These are phyloP conservation scores for Anisodus tanguticus DNA, from an alignment of 257 asterid genomes.

Conservation along the genomic window DNA sequence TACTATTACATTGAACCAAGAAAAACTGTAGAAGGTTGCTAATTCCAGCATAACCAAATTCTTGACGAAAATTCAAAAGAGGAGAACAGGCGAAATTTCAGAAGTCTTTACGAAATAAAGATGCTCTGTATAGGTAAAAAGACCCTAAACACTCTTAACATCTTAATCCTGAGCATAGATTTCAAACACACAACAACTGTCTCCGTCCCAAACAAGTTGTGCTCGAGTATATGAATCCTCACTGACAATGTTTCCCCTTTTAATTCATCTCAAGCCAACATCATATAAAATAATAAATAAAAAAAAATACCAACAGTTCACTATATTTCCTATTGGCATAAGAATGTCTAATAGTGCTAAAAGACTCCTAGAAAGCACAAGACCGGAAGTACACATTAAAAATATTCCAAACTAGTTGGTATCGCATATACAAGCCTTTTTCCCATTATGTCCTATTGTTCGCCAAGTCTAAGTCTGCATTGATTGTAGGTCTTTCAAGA, in stretches of 20 bases:
- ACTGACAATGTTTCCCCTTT: neutral
- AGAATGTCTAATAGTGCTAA: slow-evolving; percentile 12
- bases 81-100: neutral
- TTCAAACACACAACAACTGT: neutral
- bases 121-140: neutral
- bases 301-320: neutral
- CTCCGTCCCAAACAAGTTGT: neutral
- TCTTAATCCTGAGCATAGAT: neutral
- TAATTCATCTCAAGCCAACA: neutral
- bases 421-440: neutral
- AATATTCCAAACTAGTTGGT: neutral
- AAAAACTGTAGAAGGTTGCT: neutral
- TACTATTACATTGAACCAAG: neutral
- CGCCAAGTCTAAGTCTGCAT: neutral
- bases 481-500: neutral
- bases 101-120: neutral
- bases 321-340: neutral
- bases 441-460: neutral
- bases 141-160: neutral
- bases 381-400: neutral
- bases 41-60: slow-evolving; percentile 13
- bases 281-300: neutral
- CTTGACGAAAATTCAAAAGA: slow-evolving; percentile 17
- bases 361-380: neutral
- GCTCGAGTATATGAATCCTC: neutral